These are phyloP conservation scores for Botrytis byssoidea DNA, from an alignment of 2,329 filamentous ascomycete genomes.

Conservation along the genomic window DNA sequence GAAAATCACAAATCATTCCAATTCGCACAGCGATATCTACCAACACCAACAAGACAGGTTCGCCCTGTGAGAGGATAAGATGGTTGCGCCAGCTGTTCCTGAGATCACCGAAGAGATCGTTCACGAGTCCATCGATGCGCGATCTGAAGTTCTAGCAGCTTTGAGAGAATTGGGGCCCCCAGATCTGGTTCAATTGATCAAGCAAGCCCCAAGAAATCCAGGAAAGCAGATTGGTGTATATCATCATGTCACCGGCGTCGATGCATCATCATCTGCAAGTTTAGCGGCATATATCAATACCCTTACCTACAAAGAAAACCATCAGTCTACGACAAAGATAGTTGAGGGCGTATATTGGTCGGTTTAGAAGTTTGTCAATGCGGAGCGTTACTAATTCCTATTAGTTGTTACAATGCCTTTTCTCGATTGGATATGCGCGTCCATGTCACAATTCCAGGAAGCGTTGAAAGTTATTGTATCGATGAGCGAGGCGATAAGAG, in stretches of 20 bases:
- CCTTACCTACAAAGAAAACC: constrained; percentile 82
- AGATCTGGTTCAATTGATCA: constrained; percentile 92
- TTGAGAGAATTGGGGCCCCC: constrained; percentile 93
- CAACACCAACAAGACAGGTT: constrained; percentile 12
- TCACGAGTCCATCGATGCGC: constrained; percentile 86
- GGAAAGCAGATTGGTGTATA: constrained; percentile 83
- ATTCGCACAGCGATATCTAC: background rate
- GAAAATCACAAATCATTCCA: background rate
- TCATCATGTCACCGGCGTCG: constrained; percentile 95
- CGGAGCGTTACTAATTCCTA: constrained; percentile 36
- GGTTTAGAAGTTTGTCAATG: constrained; percentile 30
- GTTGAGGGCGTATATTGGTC: constrained; percentile 94
- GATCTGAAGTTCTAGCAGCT: constrained; percentile 81
- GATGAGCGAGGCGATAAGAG: constrained; percentile 95
- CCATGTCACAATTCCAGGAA: constrained; percentile 94
- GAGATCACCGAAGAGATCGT: constrained; percentile 93
- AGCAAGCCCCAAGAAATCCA: constrained; percentile 60
- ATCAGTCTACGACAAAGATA: constrained; percentile 77
- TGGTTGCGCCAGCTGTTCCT: constrained; percentile 64
- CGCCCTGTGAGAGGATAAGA: constrained; percentile 24
- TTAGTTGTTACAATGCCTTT: constrained; percentile 95
- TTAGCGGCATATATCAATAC: constrained; percentile 98
- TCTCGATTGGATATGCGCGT: constrained; percentile 98
- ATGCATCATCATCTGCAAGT: constrained; percentile 96
- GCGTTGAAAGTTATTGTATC: constrained; percentile 94